Conservation (phyloP, 768 basidiomycete genomes). For the Panellus pusillus region DNA sequence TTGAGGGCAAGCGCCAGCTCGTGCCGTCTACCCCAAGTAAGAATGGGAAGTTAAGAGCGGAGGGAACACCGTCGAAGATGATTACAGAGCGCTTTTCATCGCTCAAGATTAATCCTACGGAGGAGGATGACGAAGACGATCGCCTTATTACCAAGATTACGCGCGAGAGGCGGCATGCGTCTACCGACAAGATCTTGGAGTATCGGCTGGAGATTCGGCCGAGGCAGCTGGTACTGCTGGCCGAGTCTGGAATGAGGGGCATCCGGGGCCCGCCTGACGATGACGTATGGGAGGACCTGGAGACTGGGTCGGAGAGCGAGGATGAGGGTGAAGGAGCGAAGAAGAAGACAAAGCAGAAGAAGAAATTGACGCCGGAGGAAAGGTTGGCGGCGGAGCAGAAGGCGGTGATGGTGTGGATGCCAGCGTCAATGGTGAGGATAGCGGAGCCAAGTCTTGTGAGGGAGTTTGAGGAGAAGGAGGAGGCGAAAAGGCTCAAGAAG, state of each 20-base stretch:
- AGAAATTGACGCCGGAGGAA: constrained; percentile 47
- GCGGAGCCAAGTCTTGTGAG: constrained; percentile 67
- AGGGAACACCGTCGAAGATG: constrained; percentile 55
- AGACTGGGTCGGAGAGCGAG: constrained; percentile 40
- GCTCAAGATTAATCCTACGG: constrained; percentile 33
- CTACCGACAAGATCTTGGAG: constrained; percentile 70
- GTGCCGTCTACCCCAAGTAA: constrained; percentile 40
- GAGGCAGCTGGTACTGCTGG: constrained; percentile 59
- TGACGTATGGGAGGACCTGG: constrained; percentile 51
- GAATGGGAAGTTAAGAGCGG: constrained; percentile 22
- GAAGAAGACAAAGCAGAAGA: constrained; percentile 24
- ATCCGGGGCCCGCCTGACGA: constrained; percentile 48
- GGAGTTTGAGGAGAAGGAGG: constrained; percentile 53
- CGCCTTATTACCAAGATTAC: constrained; percentile 66
- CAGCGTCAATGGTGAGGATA: constrained; percentile 71
- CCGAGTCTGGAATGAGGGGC: constrained; percentile 67
- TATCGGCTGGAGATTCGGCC: constrained; percentile 81
- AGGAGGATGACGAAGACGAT: constrained; percentile 37
- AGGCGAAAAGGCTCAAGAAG: constrained; percentile 53
- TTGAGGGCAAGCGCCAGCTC: constrained; percentile 32
- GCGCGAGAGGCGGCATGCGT: constrained; percentile 62
- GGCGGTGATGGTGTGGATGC: constrained; percentile 63
- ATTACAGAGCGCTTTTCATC: constrained; percentile 58
- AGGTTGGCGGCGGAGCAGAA: constrained; percentile 9
- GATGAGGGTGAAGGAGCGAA: constrained; percentile 34